These are phyloP conservation scores for Trypanosoma scelopori DNA, from an alignment of 208 protist genomes.

Conservation along the genomic window DNA sequence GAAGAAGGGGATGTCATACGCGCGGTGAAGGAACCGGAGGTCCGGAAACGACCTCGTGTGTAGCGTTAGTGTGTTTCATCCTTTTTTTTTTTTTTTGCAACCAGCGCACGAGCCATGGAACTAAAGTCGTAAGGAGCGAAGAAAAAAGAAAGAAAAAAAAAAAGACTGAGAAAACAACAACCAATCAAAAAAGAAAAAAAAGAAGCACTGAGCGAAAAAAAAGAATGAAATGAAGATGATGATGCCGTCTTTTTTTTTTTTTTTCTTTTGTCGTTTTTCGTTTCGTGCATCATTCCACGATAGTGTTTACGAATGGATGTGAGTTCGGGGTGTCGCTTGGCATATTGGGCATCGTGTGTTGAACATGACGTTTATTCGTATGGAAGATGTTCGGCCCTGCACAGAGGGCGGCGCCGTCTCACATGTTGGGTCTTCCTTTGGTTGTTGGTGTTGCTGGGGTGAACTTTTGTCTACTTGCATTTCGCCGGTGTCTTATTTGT, in stretches of 20 bases:
- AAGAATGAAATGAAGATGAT: neutral
- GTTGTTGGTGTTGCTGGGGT: conserved; percentile 32
- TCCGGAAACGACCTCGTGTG: conserved; percentile 34
- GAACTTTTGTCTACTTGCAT: conserved; percentile 30
- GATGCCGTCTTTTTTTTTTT: conserved; percentile 7
- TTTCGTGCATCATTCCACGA: conserved; percentile 5
- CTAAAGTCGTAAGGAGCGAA: conserved; percentile 3
- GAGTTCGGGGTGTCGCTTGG: neutral
- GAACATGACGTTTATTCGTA: conserved; percentile 52
- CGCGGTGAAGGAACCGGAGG: conserved; percentile 52
- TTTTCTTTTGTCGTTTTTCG: no score
- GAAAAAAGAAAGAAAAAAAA: neutral
- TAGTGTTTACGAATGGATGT: neutral
- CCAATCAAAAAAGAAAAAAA: no score
- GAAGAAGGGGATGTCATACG: conserved; percentile 35
- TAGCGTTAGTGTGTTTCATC: conserved; percentile 4
- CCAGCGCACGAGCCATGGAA: neutral
- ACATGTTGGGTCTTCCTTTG: conserved; percentile 43
- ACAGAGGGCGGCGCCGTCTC: conserved; percentile 25
- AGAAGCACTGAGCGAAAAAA: neutral
- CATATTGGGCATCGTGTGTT: conserved; percentile 33
- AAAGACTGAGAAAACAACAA: no score
- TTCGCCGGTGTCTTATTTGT: conserved; percentile 31
- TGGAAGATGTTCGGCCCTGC: conserved; percentile 39
- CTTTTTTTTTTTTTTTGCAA: conserved; percentile 16